Evolutionary conservation across 805 yeast genomes (phyloP), one percentile per base, ranked within the genome.

Genomic region (Starmerella potacharoeniae): DNA sequence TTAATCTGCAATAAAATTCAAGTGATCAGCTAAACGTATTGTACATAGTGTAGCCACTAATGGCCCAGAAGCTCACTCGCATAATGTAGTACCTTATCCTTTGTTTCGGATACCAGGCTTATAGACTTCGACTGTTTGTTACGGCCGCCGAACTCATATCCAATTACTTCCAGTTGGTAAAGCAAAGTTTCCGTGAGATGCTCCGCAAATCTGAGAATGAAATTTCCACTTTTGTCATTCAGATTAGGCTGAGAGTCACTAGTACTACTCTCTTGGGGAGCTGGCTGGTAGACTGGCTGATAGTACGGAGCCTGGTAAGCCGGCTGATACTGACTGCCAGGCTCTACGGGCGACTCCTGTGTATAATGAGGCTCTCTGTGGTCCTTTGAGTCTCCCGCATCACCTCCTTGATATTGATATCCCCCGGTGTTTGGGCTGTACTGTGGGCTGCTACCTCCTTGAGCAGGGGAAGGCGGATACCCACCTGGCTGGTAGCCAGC

Each of bases 111-210:
- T 9, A 44, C 22, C 42, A 28, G 13, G 5, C 34, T 35, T 4
- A 33, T 5, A 3, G 53, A 41, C 41, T 41, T 50, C 6, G 47
- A 30, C 6, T 39, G 29, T 7, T 41, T 41, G 8, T 17, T 17
- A 5, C 48, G 11, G 2, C 40, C 33, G 29, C 49, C 49, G 55
- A 57, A 41, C 46, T 47, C 51, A 11, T 45, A 34, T 11, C 58
- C 58, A 31, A 57, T 40, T 13, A 48, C 60, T 30, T 55, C 55
- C 7, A 57, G 22, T 22, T 57, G 58, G 11, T 46, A 36, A 29
- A 57, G 16, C 9, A 57, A 33, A 8, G 53, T 50, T 29, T 55
- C 58, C 8, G 43, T 49, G 2, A 55, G 11, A 13, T 47, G 41
- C 17, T 55, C 54, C 5, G 52, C 30, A 13, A 57, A 54, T 29